phyloP scores from a whole-genome alignment of 192 early-diverging fungal genomes.

The Podila verticillata region DNA sequence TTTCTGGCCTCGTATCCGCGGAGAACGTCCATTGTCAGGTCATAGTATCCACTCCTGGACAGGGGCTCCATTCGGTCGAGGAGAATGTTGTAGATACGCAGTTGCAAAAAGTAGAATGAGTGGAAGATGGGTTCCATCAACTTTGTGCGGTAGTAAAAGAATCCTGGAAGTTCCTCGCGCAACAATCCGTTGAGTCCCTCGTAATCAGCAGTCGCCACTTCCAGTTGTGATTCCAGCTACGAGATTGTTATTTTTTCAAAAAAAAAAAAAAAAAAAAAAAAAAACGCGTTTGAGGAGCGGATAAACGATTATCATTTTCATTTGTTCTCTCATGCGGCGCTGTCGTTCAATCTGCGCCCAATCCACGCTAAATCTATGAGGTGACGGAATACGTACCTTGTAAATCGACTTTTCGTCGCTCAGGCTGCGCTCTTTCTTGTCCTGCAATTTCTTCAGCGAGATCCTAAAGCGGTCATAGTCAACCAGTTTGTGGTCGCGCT shows the following conservation, averaged over 20 bases:
- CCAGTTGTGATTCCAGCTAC: conserved; percentile 75
- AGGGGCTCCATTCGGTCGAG: conserved; percentile 66
- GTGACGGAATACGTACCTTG: conserved; percentile 50
- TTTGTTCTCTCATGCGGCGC: too few relatives aligned
- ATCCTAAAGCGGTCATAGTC: conserved; percentile 91
- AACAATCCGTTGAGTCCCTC: conserved; percentile 84
- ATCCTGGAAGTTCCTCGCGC: conserved; percentile 81
- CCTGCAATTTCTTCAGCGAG: conserved; percentile 78
- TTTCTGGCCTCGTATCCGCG: conserved; percentile 53
- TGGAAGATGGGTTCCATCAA: conserved; percentile 92
- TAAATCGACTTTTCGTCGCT: conserved; percentile 73
- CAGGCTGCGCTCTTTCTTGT: conserved; percentile 67
- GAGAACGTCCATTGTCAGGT: conserved; percentile 55
- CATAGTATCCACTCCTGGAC: conserved; percentile 63
- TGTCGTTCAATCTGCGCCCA: neutral
- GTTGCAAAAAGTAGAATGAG: conserved; percentile 86
- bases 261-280: too few relatives aligned
- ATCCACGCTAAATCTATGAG: neutral
- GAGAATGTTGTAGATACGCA: conserved; percentile 78
- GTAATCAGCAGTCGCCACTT: conserved; percentile 86
- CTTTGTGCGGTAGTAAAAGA: conserved; percentile 75
- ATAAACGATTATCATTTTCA: neutral
- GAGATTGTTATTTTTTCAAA: too few relatives aligned
- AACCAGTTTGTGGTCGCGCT: conserved; percentile 90
- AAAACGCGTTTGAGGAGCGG: neutral